Evolutionary conservation across 139 green algal genomes (phyloP).

Genomic region (Chlamydomonas applanata): DNA sequence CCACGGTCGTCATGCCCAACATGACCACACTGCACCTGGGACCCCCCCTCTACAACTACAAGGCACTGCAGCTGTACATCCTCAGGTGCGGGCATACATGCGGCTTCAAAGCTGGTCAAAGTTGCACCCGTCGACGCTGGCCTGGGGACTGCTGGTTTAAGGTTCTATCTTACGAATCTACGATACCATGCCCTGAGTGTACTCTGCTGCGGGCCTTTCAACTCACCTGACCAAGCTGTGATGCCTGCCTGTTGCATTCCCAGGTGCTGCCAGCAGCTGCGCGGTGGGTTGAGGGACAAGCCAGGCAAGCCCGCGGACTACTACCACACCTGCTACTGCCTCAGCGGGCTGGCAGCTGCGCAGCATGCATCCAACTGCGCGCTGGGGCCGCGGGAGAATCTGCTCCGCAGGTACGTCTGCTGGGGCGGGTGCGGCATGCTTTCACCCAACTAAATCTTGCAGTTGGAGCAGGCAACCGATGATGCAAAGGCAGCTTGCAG

Average conservation of each 20-base stretch:
- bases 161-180: too few species aligned
- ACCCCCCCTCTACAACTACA: conserved; percentile 55
- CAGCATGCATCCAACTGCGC: conserved; percentile 68
- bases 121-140: too few species aligned
- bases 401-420: conserved; percentile 31
- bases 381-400: conserved; percentile 58
- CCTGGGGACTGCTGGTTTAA: too few species aligned
- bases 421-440: too few species aligned
- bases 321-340: conserved; percentile 99
- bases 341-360: conserved; percentile 81
- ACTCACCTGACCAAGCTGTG: too few species aligned
- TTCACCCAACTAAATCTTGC: too few species aligned
- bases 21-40: background rate
- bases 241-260: too few species aligned
- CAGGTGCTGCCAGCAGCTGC: conserved; percentile 45
- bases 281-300: conserved; percentile 94
- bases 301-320: conserved; percentile 89
- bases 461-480: too few species aligned
- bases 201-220: background rate
- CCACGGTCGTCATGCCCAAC: background rate
- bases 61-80: conserved; percentile 85
- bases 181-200: background rate
- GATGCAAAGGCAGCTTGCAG: too few species aligned
- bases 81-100: too few species aligned
- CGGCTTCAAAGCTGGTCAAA: too few species aligned